Conservation (phyloP, 108 stramenopile species). For the Skeletonema menzelii region DNA sequence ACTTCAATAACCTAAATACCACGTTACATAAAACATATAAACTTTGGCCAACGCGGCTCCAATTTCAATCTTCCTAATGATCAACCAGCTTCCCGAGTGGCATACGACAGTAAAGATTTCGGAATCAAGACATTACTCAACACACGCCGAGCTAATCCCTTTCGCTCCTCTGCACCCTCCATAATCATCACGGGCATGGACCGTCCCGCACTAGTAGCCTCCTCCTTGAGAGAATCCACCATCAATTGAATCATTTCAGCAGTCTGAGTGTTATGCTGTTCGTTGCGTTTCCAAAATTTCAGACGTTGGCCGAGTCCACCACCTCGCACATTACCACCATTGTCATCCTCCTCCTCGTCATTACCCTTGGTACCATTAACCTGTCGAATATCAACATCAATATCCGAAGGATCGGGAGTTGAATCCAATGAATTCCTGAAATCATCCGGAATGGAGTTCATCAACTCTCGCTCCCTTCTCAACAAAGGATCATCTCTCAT, state of each 20-base stretch:
- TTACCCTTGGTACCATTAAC: constrained; percentile 13
- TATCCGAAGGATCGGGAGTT: constrained; percentile 11
- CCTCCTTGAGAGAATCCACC: constrained; percentile 24
- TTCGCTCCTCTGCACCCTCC: constrained; percentile 17
- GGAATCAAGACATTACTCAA: constrained; percentile 26
- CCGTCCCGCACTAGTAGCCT: neutral
- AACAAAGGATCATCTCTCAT: constrained; percentile 45
- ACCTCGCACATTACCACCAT: neutral
- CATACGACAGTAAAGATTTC: constrained; percentile 30
- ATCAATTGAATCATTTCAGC: constrained; percentile 23
- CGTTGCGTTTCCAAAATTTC: constrained; percentile 17
- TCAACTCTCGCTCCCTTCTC: constrained; percentile 32
- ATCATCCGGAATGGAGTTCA: constrained; percentile 45
- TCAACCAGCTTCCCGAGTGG: constrained; percentile 17
- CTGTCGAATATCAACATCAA: constrained; percentile 32
- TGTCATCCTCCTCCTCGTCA: neutral
- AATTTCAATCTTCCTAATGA: neutral
- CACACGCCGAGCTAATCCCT: constrained; percentile 3
- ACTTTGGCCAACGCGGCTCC: neutral
- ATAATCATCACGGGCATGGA: constrained; percentile 22
- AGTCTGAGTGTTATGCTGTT: neutral
- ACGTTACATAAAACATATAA: neutral
- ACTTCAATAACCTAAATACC: neutral
- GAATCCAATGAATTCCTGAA: constrained; percentile 20
- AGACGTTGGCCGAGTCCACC: neutral